These are phyloP conservation scores for Penicillium bialowiezense DNA, from an alignment of 495 filamentous ascomycete genomes.

Conservation along the genomic window DNA sequence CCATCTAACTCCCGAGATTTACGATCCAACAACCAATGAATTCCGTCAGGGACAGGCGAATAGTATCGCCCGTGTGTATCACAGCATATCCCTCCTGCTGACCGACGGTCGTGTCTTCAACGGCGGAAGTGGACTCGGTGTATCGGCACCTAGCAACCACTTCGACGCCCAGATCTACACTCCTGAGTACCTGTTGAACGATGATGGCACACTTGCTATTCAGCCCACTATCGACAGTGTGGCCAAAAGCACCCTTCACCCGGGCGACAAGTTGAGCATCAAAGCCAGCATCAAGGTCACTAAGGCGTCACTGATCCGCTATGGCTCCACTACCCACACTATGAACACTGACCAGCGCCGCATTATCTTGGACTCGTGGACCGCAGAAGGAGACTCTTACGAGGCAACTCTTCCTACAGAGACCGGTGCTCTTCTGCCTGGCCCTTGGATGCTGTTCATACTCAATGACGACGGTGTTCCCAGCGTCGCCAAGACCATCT, in stretches of 20 bases:
- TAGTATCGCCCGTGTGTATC: background rate
- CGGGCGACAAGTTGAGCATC: background rate
- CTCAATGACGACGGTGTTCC: background rate
- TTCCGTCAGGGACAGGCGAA: background rate
- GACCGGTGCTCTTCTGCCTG: background rate
- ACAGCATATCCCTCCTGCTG: background rate
- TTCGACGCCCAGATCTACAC: background rate
- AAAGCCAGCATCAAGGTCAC: background rate
- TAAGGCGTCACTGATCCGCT: background rate
- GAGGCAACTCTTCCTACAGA: background rate
- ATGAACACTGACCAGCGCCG: conserved; percentile 1
- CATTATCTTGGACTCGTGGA: background rate
- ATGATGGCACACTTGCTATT: background rate
- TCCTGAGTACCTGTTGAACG: background rate
- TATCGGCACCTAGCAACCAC: background rate
- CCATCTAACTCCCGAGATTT: background rate
- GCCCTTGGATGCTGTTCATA: background rate
- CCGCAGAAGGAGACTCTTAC: background rate
- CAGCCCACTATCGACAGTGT: background rate
- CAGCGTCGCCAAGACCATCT: too few species aligned
- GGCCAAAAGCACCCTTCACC: background rate
- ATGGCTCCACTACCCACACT: background rate
- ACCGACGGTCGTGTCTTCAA: background rate
- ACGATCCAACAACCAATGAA: background rate
- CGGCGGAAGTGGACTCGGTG: background rate